phyloP scores from a whole-genome alignment of 1,284 basidiomycete genomes.

The Meripilus lineatus region DNA sequence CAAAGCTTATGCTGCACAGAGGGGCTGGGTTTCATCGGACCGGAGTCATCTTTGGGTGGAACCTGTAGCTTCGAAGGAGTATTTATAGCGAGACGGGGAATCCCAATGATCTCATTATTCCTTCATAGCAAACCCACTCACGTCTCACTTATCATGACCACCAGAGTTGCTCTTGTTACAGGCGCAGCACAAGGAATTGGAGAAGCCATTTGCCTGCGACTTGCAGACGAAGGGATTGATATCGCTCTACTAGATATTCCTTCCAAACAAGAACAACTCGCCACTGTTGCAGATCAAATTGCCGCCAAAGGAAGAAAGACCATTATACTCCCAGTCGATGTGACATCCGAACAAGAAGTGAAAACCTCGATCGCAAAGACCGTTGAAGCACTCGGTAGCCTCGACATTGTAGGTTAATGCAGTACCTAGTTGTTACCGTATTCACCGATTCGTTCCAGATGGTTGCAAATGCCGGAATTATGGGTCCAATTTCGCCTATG shows the following conservation, averaged over 20 bases:
- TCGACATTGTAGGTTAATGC: constrained; percentile 15
- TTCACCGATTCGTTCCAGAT: constrained; percentile 16
- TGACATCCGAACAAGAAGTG: constrained; percentile 17
- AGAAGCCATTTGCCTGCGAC: constrained; percentile 17
- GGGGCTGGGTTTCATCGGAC: too few relatives aligned
- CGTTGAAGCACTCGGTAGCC: constrained; percentile 17
- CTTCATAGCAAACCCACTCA: too few relatives aligned
- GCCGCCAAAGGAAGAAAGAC: constrained; percentile 11
- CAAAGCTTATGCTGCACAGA: too few relatives aligned
- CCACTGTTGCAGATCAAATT: constrained; percentile 15
- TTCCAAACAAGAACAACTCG: constrained; percentile 10
- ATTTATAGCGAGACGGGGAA: too few relatives aligned
- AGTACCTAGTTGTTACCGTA: neutral
- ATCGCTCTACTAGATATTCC: constrained; percentile 20
- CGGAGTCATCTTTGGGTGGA: too few relatives aligned
- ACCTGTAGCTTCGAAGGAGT: too few relatives aligned
- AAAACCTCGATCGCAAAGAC: constrained; percentile 16
- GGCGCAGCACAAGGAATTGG: constrained; percentile 23
- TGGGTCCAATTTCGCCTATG: constrained; percentile 16
- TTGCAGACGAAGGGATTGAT: constrained; percentile 20
- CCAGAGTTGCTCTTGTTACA: constrained; percentile 19
- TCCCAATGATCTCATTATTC: too few relatives aligned
- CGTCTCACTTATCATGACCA: too few relatives aligned
- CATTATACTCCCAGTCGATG: constrained; percentile 15
- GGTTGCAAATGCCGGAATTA: constrained; percentile 31